Percentiles rank a stretch among this genome's conserved stretches.
These are phyloP conservation scores for Kwoniella mangroviensis DNA, from an alignment of 768 basidiomycete species.

Conservation along the genomic window DNA sequence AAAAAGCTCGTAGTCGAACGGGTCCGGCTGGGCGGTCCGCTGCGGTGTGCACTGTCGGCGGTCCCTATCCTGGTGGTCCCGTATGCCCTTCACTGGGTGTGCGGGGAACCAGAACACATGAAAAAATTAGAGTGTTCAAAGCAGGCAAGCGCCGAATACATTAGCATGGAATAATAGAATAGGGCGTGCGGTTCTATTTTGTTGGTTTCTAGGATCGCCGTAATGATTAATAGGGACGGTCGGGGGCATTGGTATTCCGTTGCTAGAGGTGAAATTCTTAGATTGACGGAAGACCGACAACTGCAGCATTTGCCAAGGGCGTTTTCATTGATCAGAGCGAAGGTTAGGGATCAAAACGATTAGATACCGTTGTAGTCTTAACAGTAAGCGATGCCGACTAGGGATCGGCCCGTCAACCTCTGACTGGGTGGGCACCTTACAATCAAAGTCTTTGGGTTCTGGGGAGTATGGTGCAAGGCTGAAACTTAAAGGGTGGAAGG, in stretches of 20 bases:
- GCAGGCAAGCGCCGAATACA: slow-evolving; percentile 77
- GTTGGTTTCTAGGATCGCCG: slow-evolving; percentile 80
- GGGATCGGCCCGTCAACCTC: slow-evolving; percentile 72
- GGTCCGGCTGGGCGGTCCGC: slow-evolving; percentile 68
- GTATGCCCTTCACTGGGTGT: slow-evolving; percentile 72
- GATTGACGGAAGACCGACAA: slow-evolving; percentile 79
- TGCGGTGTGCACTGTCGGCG: slow-evolving; percentile 70
- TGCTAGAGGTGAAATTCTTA: slow-evolving; percentile 86
- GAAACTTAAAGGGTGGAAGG: too few species aligned
- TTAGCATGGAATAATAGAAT: slow-evolving; percentile 84
- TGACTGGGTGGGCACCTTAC: slow-evolving; percentile 78
- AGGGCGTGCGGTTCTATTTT: slow-evolving; percentile 80
- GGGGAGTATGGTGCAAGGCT: too few species aligned
- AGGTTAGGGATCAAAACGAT: slow-evolving; percentile 83
- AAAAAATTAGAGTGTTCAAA: slow-evolving; percentile 84
- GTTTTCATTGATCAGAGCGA: slow-evolving; percentile 85
- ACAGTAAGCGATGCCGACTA: slow-evolving; percentile 83
- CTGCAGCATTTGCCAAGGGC: slow-evolving; percentile 83
- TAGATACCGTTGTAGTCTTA: slow-evolving; percentile 83
- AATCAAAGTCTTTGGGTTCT: slow-evolving; percentile 89
- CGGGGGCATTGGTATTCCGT: slow-evolving; percentile 80
- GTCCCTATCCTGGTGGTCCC: slow-evolving; percentile 74
- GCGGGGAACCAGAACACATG: slow-evolving; percentile 75
- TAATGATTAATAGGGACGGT: slow-evolving; percentile 81
- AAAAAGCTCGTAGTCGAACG: slow-evolving; percentile 60